Percentiles rank a stretch among this genome's conserved stretches.
Conservation (phyloP, 208 protist species). For the Porcisia deanei region DNA sequence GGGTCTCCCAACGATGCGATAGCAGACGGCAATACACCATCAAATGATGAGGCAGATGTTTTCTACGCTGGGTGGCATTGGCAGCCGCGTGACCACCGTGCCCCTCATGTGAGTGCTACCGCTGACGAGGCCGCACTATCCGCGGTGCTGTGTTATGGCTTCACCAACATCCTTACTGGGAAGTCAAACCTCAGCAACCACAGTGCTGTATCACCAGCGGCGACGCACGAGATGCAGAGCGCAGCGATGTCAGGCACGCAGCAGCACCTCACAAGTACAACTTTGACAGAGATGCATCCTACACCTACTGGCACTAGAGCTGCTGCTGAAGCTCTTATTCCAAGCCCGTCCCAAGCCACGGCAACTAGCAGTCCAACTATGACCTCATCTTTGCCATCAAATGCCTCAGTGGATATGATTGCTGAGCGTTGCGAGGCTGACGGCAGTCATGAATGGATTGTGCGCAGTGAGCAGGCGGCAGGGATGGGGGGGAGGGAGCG, state of each 20-base stretch:
- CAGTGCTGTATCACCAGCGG: not conserved
- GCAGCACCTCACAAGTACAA: not conserved
- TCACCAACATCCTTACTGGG: not conserved
- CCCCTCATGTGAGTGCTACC: not conserved
- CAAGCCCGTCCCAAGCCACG: not conserved
- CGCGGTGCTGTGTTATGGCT: not conserved
- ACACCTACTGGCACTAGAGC: not conserved
- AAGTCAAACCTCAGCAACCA: not conserved
- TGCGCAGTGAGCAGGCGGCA: not conserved
- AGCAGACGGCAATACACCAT: not conserved
- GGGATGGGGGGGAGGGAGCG: not conserved
- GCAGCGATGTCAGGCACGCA: not conserved
- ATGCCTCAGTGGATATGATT: not conserved
- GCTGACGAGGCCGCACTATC: slow-evolving; percentile 1
- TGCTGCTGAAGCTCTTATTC: not conserved
- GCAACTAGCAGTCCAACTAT: not conserved
- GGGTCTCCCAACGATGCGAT: not conserved
- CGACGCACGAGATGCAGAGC: not conserved
- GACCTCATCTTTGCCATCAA: not conserved
- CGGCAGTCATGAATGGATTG: no score
- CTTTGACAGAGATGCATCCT: not conserved
- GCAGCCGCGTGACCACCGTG: not conserved
- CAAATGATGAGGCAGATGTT: not conserved
- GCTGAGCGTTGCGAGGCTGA: not conserved
- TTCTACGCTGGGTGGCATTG: not conserved